Base-by-base conservation (phyloP, 2,329 filamentous ascomycete species). In the Acrocalymma vagum region DNA sequence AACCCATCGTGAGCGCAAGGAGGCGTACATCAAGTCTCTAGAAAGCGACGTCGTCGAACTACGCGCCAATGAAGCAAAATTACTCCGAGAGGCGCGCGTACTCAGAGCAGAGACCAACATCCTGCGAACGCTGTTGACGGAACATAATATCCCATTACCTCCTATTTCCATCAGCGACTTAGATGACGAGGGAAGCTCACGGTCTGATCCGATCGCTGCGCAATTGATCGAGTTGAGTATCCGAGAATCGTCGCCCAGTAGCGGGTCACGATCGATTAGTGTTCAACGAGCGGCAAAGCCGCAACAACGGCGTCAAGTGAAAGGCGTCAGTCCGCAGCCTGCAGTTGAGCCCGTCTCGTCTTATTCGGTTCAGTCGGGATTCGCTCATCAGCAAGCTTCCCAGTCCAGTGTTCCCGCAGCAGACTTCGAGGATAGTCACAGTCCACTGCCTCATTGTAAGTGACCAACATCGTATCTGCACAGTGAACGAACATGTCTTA, bases 1-100 rank as follows among this genome's bases (percentile, higher is more conserved):
- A 28, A 63, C 53, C 4, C 60, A 66, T 38, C 62, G 61, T 10
- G 61, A 66, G 25, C 62, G 62, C n/a, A 66, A 65, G 44, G 61
- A 65, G 43, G 48, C 55, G n/a, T 66, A 66, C 34, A 54, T 50
- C n/a, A 58, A 55, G 26, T 55, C 57, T 3, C 41, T 66, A 1
- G 62, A 66, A 42, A 42, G 27, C 10, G 60, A 66, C 40, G 57
- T 65, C 11, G 37, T 64, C 9, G 55, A 58, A 20, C 44, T 63
- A 5, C 61, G 62, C 24, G 58, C 60, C 26, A 63, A 62, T 25
- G 63, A 72, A 54, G 51, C 59, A 4, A 52, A 38, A 14, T 52
- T 68, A 2, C 25, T 61, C 13, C 49, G 55, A 20, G 58, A 69
- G 29, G 59, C 59, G 2, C 45, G 47, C 11, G 34, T 29, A 4